These are phyloP conservation scores for Beauveria brongniartii DNA, from an alignment of 2,329 filamentous ascomycete genomes.

Conservation along the genomic window DNA sequence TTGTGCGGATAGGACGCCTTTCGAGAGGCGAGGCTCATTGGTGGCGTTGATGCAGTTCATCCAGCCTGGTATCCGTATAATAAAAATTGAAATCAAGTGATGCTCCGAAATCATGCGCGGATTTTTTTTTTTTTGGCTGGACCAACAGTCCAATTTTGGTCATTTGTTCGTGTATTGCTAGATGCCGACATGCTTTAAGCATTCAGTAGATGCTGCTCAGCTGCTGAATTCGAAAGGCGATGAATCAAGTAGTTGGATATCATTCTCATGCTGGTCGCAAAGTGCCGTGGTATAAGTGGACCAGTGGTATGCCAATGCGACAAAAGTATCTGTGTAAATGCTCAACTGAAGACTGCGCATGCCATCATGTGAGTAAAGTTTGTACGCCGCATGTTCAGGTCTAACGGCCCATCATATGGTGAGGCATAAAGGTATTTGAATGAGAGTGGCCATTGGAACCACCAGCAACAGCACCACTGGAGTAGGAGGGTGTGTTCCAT, in stretches of 20 bases:
- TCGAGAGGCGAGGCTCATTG: background rate
- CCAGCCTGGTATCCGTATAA: background rate
- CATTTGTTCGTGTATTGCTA: background rate
- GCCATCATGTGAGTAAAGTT: background rate
- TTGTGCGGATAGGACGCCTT: background rate
- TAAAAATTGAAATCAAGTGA: background rate
- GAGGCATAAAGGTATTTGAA: conserved; percentile 1
- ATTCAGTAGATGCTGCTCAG: background rate
- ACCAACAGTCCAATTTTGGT: background rate
- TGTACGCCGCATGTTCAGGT: background rate
- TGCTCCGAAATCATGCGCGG: background rate
- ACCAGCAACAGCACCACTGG: conserved; percentile 11
- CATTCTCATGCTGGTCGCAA: background rate
- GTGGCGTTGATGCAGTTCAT: background rate
- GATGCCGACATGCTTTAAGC: background rate
- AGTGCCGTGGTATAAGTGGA: background rate
- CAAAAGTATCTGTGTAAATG: background rate
- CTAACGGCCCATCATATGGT: conserved; percentile 13
- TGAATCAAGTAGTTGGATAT: background rate
- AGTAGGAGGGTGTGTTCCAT: conserved; percentile 19
- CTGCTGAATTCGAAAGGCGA: background rate
- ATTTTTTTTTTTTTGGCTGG: background rate
- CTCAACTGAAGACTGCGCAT: background rate
- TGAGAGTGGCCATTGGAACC: background rate
- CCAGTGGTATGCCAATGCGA: background rate